These are phyloP conservation scores for Ammopiptanthus mongolicus DNA, from an alignment of 306 rosid species.

Conservation along the genomic window DNA sequence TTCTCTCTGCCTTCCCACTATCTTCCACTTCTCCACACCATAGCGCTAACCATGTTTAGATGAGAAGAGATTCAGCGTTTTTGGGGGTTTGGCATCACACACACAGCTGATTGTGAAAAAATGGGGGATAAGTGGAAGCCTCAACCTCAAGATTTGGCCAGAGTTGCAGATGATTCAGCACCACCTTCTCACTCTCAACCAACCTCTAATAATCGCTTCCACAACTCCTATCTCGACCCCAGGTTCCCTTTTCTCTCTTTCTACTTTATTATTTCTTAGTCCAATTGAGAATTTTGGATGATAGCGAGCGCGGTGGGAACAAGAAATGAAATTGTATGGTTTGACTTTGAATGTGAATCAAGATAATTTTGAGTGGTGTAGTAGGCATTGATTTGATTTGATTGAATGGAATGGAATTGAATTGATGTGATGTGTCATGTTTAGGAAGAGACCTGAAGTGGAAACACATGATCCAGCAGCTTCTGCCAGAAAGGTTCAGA, in stretches of 20 bases:
- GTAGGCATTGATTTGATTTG: too few relatives aligned
- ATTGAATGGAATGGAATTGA: too few relatives aligned
- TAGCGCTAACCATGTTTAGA: too few relatives aligned
- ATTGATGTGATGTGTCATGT: not conserved
- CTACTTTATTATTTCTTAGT: too few relatives aligned
- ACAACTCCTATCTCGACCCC: not conserved
- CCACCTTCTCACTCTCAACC: not conserved
- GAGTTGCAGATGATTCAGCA: not conserved
- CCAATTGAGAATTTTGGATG: not conserved
- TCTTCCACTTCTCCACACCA: not conserved
- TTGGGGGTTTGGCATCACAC: not conserved
- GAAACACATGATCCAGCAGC: conserved; percentile 58
- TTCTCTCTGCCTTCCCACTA: not conserved
- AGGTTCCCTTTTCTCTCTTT: not conserved
- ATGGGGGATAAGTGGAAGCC: conserved; percentile 37
- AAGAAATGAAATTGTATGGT: too few relatives aligned
- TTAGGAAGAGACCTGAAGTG: conserved; percentile 49
- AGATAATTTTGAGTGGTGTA: too few relatives aligned
- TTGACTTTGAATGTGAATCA: too few relatives aligned
- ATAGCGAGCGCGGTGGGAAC: too few relatives aligned
- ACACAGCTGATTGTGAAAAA: too few relatives aligned
- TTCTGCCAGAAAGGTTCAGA: conserved; percentile 64
- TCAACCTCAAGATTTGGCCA: conserved; percentile 31
- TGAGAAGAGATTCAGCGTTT: not conserved
- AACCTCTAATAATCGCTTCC: too few relatives aligned